Percentiles rank a stretch among this genome's conserved stretches.
These are phyloP conservation scores for Immersiella caudata DNA, from an alignment of 495 filamentous ascomycete species.

Conservation along the genomic window DNA sequence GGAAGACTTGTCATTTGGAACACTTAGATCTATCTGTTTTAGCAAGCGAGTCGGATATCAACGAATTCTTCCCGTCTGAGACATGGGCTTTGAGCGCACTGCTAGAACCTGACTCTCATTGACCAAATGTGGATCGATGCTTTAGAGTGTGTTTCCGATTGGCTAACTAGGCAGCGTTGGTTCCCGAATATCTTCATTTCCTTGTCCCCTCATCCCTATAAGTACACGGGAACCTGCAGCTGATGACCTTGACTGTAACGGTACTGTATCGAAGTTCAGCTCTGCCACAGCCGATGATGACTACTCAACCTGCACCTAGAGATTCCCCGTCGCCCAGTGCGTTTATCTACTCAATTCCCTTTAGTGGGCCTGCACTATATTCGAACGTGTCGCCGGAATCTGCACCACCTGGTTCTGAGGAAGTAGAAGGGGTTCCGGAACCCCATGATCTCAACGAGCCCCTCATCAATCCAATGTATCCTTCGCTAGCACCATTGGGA, in stretches of 20 bases:
- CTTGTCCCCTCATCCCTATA: not conserved
- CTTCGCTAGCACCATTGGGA: not conserved
- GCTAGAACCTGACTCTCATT: not conserved
- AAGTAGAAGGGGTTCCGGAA: not conserved
- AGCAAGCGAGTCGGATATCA: not conserved
- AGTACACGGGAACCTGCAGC: not conserved
- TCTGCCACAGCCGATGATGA: not conserved
- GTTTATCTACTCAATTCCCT: not conserved
- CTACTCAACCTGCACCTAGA: not conserved
- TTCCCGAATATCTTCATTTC: not conserved
- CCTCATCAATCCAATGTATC: not conserved
- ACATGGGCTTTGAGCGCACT: constrained; percentile 5
- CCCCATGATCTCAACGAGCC: not conserved
- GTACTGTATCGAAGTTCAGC: not conserved
- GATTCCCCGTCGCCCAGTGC: not conserved
- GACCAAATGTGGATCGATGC: not conserved
- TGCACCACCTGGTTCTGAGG: not conserved
- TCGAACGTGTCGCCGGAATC: not conserved
- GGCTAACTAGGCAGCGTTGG: not conserved
- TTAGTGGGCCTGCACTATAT: not conserved
- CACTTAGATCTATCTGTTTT: constrained; percentile 31
- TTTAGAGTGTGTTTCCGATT: not conserved
- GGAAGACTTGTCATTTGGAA: constrained; percentile 87
- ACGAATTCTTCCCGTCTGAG: not conserved
- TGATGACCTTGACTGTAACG: not conserved